Conservation (phyloP, 164 flowering plant species). For the Litsea cubeba region DNA sequence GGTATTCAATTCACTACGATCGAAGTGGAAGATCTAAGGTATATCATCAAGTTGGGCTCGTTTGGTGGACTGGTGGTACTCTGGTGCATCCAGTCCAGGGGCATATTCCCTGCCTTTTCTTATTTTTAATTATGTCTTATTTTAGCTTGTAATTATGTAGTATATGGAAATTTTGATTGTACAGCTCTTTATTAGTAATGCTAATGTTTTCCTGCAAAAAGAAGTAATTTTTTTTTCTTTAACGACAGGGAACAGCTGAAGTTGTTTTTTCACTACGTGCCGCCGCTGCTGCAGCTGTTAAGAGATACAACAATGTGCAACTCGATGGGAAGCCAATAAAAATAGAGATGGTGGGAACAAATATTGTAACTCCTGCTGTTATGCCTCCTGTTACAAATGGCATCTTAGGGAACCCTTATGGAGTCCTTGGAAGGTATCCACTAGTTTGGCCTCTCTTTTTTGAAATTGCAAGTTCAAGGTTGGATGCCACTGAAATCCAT, state of each 20-base stretch:
- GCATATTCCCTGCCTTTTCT: not conserved
- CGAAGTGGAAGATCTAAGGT: slow-evolving; percentile 98
- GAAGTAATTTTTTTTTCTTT: slow-evolving; percentile 19
- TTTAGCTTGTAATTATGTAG: too few relatives aligned
- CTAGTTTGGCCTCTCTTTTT: slow-evolving; percentile 5
- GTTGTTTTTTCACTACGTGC: slow-evolving; percentile 58
- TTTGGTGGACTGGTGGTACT: not conserved
- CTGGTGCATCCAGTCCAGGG: not conserved
- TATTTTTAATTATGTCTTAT: too few relatives aligned
- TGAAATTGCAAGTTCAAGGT: not conserved
- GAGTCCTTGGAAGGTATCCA: slow-evolving; percentile 45
- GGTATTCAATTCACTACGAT: slow-evolving; percentile 71
- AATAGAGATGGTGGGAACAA: slow-evolving; percentile 88
- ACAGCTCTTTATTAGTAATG: too few relatives aligned
- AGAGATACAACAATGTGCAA: slow-evolving; percentile 93
- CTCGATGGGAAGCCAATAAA: slow-evolving; percentile 99
- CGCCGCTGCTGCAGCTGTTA: slow-evolving; percentile 79
- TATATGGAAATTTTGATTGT: too few relatives aligned
- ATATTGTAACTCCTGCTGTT: slow-evolving; percentile 47
- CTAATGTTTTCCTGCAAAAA: too few relatives aligned
- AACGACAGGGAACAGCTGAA: slow-evolving; percentile 78
- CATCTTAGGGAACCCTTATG: slow-evolving; percentile 43
- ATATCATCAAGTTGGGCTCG: slow-evolving; percentile 17
- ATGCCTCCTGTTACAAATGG: slow-evolving; percentile 34
- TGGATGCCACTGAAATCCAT: not conserved